phyloP scores from a whole-genome alignment of 73 alveolate species.

The Tetrahymena borealis region DNA sequence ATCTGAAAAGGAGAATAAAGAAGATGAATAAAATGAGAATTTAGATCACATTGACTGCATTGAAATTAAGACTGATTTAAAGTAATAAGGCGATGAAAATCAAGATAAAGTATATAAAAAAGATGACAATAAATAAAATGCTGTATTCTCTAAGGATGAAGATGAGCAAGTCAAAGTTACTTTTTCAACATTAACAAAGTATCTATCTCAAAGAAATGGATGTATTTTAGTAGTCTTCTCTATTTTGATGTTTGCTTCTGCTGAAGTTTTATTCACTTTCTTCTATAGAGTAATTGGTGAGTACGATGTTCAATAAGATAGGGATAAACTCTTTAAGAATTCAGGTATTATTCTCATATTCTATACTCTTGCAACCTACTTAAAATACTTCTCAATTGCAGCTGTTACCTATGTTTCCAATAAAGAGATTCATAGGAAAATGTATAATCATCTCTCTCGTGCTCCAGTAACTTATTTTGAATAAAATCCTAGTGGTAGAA shows the following conservation, averaged over 20 bases:
- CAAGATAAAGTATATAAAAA: neutral
- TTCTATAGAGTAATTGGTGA: neutral
- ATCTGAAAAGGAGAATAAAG: neutral
- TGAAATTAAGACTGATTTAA: neutral
- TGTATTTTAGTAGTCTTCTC: neutral
- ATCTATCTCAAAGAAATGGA: neutral
- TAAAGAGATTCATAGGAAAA: conserved; percentile 15
- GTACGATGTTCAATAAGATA: neutral
- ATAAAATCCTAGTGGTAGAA: conserved; percentile 14
- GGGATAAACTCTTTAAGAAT: neutral
- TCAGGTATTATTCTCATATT: neutral
- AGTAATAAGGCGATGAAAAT: neutral
- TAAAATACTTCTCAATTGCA: neutral
- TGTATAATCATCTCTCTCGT: neutral
- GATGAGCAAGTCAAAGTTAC: neutral
- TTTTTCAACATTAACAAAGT: neutral
- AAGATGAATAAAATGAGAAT: neutral
- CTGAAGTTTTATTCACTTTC: neutral
- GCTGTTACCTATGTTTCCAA: neutral
- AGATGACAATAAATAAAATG: neutral
- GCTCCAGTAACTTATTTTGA: conserved; percentile 29
- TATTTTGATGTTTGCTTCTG: neutral
- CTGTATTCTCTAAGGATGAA: neutral
- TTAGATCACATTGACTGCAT: neutral
- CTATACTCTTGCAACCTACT: neutral